Conservation (phyloP, 768 basidiomycete genomes). For the Pleurotus giganteus region DNA sequence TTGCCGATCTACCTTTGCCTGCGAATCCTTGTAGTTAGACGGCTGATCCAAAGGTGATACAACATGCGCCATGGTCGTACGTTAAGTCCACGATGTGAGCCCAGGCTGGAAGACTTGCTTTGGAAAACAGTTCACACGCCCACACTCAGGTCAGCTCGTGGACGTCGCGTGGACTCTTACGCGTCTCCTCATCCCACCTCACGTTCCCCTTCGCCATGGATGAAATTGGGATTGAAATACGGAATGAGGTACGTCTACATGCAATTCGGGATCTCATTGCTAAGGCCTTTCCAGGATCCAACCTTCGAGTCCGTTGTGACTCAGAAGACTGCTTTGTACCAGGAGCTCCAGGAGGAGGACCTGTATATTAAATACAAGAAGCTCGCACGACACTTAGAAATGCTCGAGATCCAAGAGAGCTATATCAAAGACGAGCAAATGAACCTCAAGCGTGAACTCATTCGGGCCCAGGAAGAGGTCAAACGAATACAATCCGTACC, state of each 20-base stretch:
- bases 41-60: slow-evolving; percentile 86
- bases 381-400: slow-evolving; percentile 90
- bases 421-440: slow-evolving; percentile 99
- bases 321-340: slow-evolving; percentile 85
- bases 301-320: slow-evolving; percentile 85
- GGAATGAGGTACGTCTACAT: slow-evolving; percentile 64
- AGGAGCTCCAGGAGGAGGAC: slow-evolving; percentile 89
- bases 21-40: slow-evolving; percentile 96
- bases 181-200: background rate
- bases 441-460: slow-evolving; percentile 95
- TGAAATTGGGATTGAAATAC: slow-evolving; percentile 84
- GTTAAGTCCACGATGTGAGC: background rate
- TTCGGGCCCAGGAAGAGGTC: slow-evolving; percentile 98
- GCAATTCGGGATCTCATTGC: slow-evolving; percentile 7
- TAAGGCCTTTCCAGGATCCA: slow-evolving; percentile 61
- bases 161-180: too few relatives aligned
- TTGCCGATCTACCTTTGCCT: slow-evolving; percentile 74
- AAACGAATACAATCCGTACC: slow-evolving; percentile 99
- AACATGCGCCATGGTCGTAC: slow-evolving; percentile 72
- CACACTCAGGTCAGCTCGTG: background rate
- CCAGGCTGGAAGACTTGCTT: background rate
- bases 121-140: background rate
- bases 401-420: slow-evolving; percentile 91
- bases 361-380: slow-evolving; percentile 98
- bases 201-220: slow-evolving; percentile 54